phyloP scores from a whole-genome alignment of 2,329 filamentous ascomycete species.

The Verticillium nubilum region DNA sequence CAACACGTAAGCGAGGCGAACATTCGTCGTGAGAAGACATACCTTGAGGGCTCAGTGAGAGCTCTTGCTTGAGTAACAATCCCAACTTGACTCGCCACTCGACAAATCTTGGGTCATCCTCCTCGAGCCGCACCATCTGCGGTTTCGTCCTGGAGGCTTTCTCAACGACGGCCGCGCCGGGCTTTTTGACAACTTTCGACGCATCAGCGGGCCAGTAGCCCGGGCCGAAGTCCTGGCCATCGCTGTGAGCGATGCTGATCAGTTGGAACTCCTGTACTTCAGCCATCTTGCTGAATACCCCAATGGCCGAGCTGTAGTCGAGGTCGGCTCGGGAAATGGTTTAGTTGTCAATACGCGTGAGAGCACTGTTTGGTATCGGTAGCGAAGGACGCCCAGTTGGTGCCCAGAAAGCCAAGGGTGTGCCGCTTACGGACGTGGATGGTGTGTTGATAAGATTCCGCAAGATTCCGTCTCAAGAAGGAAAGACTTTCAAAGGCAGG shows the following conservation, averaged over 20 bases:
- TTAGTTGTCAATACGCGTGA: too few relatives aligned
- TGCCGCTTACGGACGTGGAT: too few relatives aligned
- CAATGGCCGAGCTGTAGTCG: too few relatives aligned
- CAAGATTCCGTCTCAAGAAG: too few relatives aligned
- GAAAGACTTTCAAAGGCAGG: too few relatives aligned
- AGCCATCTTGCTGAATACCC: too few relatives aligned
- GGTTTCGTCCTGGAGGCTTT: slow-evolving; percentile 33
- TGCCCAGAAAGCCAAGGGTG: too few relatives aligned
- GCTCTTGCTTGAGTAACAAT: slow-evolving; percentile 38
- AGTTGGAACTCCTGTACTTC: slow-evolving; percentile 28
- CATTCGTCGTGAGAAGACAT: slow-evolving; percentile 8
- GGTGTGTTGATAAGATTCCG: too few relatives aligned
- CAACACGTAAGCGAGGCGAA: neutral
- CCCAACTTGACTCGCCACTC: slow-evolving; percentile 41
- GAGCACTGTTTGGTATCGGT: too few relatives aligned
- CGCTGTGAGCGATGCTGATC: slow-evolving; percentile 36
- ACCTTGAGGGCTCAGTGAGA: slow-evolving; percentile 34
- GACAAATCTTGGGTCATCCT: slow-evolving; percentile 36
- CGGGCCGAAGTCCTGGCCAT: slow-evolving; percentile 38
- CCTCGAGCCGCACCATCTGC: slow-evolving; percentile 35
- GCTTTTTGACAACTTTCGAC: slow-evolving; percentile 25
- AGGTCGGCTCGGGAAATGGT: too few relatives aligned
- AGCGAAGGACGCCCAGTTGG: too few relatives aligned
- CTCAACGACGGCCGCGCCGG: slow-evolving; percentile 28
- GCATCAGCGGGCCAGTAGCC: slow-evolving; percentile 34